These are phyloP conservation scores for Solanum etuberosum DNA, from an alignment of 257 asterid species.

Conservation along the genomic window DNA sequence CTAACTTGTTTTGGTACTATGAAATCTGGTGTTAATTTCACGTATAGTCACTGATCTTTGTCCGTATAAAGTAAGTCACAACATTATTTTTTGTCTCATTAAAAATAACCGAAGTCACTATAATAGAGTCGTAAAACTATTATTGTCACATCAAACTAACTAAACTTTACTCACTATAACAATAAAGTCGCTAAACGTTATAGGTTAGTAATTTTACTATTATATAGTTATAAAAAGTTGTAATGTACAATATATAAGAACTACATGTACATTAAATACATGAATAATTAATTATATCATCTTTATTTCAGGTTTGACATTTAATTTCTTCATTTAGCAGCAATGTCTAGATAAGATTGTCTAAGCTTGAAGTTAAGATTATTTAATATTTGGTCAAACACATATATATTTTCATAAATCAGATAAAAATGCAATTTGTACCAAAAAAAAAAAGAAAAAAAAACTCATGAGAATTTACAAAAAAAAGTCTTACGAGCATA, in stretches of 20 bases:
- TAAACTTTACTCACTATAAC: background rate
- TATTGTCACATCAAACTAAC: background rate
- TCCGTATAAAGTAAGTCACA: background rate
- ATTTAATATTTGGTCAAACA: background rate
- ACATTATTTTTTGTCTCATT: background rate
- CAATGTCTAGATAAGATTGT: constrained; percentile 4
- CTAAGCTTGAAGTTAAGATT: background rate
- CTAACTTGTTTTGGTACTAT: background rate
- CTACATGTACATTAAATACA: background rate
- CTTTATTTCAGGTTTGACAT: background rate
- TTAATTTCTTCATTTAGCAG: constrained; percentile 14
- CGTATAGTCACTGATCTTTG: background rate
- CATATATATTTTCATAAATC: background rate
- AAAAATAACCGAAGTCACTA: background rate
- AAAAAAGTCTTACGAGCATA: background rate
- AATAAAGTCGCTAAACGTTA: background rate
- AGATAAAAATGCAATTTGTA: background rate
- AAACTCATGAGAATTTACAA: background rate
- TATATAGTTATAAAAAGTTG: background rate
- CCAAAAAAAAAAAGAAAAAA: too few relatives aligned
- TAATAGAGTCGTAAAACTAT: background rate
- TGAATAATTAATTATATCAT: background rate
- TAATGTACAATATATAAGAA: background rate
- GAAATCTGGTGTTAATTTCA: background rate
- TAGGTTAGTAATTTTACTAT: background rate